These are phyloP conservation scores for Harringtonia lauricola DNA, from an alignment of 2,329 filamentous ascomycete genomes.

Conservation along the genomic window DNA sequence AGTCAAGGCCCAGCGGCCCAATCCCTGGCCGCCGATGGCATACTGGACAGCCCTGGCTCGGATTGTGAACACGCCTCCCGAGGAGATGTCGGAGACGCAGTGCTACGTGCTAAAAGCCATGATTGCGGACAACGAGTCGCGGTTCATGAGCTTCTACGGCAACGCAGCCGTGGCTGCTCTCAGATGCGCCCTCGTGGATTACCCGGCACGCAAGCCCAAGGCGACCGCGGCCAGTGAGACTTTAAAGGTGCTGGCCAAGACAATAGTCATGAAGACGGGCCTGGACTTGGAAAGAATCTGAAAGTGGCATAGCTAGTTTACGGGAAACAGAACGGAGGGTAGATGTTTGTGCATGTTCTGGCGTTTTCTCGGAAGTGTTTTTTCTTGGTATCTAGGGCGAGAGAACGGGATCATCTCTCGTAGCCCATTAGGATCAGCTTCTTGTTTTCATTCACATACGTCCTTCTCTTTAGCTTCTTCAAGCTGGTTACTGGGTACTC, in stretches of 20 bases:
- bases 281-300: constrained; percentile 24
- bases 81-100: constrained; percentile 62
- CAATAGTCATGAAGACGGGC: constrained; percentile 39
- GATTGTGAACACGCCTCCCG: constrained; percentile 63
- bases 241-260: constrained; percentile 39
- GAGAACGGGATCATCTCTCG: background rate
- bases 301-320: background rate
- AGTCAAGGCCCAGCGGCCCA: constrained; percentile 51
- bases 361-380: too few relatives aligned
- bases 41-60: constrained; percentile 74
- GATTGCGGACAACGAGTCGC: constrained; percentile 60
- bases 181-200: constrained; percentile 59
- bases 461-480: too few relatives aligned
- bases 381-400: background rate
- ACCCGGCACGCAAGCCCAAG: constrained; percentile 45
- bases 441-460: background rate
- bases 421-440: too few relatives aligned
- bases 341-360: too few relatives aligned
- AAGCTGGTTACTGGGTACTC: too few relatives aligned
- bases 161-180: constrained; percentile 62
- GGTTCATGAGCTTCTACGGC: constrained; percentile 75
- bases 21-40: constrained; percentile 65
- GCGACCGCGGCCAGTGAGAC: constrained; percentile 39
- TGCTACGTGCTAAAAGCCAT: constrained; percentile 59
- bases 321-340: too few relatives aligned